These are phyloP conservation scores for Prunus mongolica DNA, from an alignment of 306 rosid species.

Conservation along the genomic window DNA sequence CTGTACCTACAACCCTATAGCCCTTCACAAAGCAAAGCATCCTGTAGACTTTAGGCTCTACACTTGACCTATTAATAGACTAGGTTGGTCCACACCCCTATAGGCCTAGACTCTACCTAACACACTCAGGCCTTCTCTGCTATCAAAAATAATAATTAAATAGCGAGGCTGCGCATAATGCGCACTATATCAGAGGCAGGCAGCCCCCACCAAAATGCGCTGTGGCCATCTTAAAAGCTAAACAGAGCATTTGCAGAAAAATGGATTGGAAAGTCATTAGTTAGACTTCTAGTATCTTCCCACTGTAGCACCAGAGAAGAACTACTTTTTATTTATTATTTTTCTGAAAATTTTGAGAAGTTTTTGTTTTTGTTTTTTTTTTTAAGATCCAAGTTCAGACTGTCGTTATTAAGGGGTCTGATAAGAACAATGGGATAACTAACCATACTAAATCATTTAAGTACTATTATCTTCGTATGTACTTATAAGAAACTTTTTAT, in stretches of 20 bases:
- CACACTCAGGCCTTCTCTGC: slow-evolving; percentile 5
- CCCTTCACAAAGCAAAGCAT: too few relatives aligned
- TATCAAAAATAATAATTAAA: background rate
- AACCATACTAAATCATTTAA: too few relatives aligned
- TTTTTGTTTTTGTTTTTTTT: too few relatives aligned
- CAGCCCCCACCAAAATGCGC: background rate
- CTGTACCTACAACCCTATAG: background rate
- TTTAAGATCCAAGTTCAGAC: too few relatives aligned
- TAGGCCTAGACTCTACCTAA: background rate
- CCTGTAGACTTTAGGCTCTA: background rate
- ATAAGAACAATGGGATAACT: too few relatives aligned
- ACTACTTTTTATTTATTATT: too few relatives aligned
- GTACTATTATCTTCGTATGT: rapidly evolving
- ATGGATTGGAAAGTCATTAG: too few relatives aligned
- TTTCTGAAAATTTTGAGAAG: too few relatives aligned
- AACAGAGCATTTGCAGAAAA: too few relatives aligned
- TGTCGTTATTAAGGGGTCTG: too few relatives aligned
- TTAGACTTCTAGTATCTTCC: too few relatives aligned
- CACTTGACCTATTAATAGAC: background rate
- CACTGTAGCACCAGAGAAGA: too few relatives aligned
- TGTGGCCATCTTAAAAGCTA: background rate
- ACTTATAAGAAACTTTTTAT: rapidly evolving
- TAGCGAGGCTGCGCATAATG: background rate
- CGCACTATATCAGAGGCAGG: background rate
- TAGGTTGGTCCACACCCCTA: background rate